These are phyloP conservation scores for Ceratonia siliqua DNA, from an alignment of 306 rosid species.

Conservation along the genomic window DNA sequence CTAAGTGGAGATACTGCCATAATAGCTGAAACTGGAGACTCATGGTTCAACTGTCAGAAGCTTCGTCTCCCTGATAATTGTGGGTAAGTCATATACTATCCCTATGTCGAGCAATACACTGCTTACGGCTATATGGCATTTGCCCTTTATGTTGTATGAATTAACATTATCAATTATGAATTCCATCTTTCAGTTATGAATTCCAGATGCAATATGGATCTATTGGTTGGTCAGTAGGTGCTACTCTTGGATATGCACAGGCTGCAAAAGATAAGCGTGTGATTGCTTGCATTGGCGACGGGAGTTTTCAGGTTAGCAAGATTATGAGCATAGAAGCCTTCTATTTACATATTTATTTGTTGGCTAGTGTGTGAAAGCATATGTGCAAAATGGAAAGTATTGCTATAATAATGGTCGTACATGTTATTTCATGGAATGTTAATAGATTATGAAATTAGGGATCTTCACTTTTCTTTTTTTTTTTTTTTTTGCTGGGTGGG, in stretches of 20 bases:
- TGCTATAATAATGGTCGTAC: no score
- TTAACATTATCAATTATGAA: slow-evolving; percentile 8
- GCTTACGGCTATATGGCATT: neutral
- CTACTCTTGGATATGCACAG: slow-evolving; percentile 68
- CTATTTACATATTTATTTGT: neutral
- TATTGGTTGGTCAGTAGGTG: slow-evolving; percentile 75
- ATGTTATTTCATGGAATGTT: no score
- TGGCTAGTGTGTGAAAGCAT: no score
- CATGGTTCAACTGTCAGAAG: slow-evolving; percentile 94
- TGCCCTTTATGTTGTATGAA: neutral
- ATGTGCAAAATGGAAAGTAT: no score
- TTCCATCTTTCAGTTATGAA: slow-evolving; percentile 53
- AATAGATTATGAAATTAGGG: no score
- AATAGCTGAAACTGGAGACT: slow-evolving; percentile 88
- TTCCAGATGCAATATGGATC: slow-evolving; percentile 79
- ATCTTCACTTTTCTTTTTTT: no score
- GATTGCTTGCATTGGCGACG: slow-evolving; percentile 65
- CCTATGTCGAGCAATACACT: neutral
- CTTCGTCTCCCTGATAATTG: slow-evolving; percentile 79
- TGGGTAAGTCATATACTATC: slow-evolving; percentile 47
- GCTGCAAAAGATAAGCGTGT: slow-evolving; percentile 58
- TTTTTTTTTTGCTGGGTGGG: no score
- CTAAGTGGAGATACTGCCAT: slow-evolving; percentile 63
- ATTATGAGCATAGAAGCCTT: neutral
- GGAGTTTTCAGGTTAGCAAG: slow-evolving; percentile 66